A percentile compares a stretch with the other conserved stretches of the same genome.
Evolutionary conservation across 352 stramenopile species (phyloP).

Genomic region (Globisporangium apiculatum): DNA sequence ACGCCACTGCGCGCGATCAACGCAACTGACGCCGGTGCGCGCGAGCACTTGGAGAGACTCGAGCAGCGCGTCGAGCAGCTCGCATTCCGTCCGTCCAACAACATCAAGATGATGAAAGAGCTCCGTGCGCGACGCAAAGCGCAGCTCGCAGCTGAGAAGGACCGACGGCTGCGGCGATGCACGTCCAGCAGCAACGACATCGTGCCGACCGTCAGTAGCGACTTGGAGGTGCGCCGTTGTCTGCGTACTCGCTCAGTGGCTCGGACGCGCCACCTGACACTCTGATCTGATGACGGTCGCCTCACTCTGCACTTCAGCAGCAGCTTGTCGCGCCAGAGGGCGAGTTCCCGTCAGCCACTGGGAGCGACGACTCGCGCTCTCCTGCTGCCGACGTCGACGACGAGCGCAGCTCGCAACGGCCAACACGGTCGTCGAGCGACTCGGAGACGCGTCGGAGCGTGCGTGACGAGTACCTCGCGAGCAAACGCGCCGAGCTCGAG

Average conservation of each 20-base stretch:
- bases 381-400: too few relatives aligned
- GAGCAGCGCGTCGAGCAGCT: slow-evolving; percentile 42
- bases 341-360: too few relatives aligned
- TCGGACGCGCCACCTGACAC: too few relatives aligned
- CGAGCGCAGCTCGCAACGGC: too few relatives aligned
- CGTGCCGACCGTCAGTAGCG: neutral
- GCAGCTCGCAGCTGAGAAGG: slow-evolving; percentile 60
- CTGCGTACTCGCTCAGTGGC: neutral
- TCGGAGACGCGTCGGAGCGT: slow-evolving; percentile 7
- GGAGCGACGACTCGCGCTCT: too few relatives aligned
- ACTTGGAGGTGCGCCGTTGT: neutral
- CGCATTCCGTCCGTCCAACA: slow-evolving; percentile 68
- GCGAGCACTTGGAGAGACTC: slow-evolving; percentile 34
- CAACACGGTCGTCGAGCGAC: neutral
- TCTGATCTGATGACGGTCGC: too few relatives aligned
- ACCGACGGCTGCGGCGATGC: slow-evolving; percentile 42
- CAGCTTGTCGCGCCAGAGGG: too few relatives aligned
- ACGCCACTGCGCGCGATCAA: slow-evolving; percentile 30
- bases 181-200: slow-evolving; percentile 30
- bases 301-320: too few relatives aligned
- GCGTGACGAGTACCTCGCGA: slow-evolving; percentile 33
- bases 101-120: slow-evolving; percentile 83
- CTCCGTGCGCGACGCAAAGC: slow-evolving; percentile 55
- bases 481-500: slow-evolving; percentile 34
- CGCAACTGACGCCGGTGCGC: slow-evolving; percentile 24